Evolutionary conservation across 148 eudicot species (phyloP).

Genomic region (Fagopyrum tataricum): DNA sequence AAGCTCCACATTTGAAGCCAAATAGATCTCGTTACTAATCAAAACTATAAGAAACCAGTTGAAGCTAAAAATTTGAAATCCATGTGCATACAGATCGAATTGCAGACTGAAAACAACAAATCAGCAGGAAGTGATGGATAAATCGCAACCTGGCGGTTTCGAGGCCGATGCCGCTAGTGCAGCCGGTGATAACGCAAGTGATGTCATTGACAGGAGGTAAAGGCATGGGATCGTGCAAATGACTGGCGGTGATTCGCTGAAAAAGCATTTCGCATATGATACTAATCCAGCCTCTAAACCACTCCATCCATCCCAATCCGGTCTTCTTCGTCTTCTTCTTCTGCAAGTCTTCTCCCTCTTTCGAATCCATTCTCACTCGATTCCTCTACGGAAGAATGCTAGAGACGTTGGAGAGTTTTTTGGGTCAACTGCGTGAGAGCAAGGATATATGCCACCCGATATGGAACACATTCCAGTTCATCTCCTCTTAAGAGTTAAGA

Average conservation of each 20-base stretch:
- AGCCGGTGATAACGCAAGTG: constrained; percentile 80
- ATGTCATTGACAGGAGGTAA: constrained; percentile 67
- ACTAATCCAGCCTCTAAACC: constrained; percentile 69
- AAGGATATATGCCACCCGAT: too few relatives aligned
- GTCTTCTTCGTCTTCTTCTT: constrained; percentile 32
- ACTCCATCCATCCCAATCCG: constrained; percentile 79
- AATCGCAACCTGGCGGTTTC: constrained; percentile 62
- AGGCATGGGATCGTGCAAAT: constrained; percentile 74
- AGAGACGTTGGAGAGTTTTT: too few relatives aligned
- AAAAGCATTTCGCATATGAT: constrained; percentile 70
- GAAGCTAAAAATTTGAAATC: not conserved
- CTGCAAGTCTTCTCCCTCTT: constrained; percentile 1
- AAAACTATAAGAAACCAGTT: not conserved
- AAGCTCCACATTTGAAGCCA: not conserved
- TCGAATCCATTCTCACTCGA: constrained; percentile 9
- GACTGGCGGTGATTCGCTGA: constrained; percentile 75
- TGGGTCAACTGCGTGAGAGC: too few relatives aligned
- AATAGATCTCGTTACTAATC: not conserved
- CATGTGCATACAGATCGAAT: not conserved
- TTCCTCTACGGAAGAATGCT: too few relatives aligned
- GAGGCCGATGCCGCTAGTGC: constrained; percentile 85
- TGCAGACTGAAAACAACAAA: not conserved
- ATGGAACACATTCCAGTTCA: too few relatives aligned
- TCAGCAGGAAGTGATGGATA: not conserved
- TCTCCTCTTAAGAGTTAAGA: too few relatives aligned